Conservation (phyloP, 768 basidiomycete genomes). For the Mycena floridula region DNA sequence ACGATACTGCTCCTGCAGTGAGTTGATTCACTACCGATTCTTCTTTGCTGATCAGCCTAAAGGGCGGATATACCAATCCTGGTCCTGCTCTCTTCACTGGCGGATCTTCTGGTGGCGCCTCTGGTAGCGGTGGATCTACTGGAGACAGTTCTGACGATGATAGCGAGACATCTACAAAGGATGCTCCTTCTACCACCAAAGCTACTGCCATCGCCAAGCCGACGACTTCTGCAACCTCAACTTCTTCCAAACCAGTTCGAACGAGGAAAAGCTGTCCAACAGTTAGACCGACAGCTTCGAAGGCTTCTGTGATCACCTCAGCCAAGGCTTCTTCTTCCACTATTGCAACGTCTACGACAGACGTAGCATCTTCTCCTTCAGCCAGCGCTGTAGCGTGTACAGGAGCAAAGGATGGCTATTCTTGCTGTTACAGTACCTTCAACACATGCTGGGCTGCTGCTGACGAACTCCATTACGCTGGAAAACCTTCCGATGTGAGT, state of each 20-base stretch:
- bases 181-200: not conserved
- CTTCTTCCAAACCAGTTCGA: too few species aligned
- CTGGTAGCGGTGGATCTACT: not conserved
- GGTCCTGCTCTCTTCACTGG: conserved; percentile 25
- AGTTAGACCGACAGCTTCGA: too few species aligned
- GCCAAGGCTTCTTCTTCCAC: not conserved
- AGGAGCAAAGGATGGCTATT: not conserved
- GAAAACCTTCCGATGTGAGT: too few species aligned
- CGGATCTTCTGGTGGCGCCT: too few species aligned
- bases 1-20: not conserved
- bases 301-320: too few species aligned
- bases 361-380: not conserved
- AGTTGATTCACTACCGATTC: not conserved
- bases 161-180: not conserved
- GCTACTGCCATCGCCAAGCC: too few species aligned
- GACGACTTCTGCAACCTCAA: too few species aligned
- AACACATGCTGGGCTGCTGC: too few species aligned
- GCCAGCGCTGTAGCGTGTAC: not conserved
- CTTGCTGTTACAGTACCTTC: not conserved
- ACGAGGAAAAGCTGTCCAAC: too few species aligned
- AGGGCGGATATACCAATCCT: conserved; percentile 31
- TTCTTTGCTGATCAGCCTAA: conserved; percentile 24
- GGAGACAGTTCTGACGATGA: not conserved
- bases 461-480: too few species aligned
- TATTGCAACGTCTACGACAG: not conserved